Percentiles rank a stretch among this genome's conserved stretches.
These are phyloP conservation scores for Drosera capensis DNA, from an alignment of 148 eudicot species.

Conservation along the genomic window DNA sequence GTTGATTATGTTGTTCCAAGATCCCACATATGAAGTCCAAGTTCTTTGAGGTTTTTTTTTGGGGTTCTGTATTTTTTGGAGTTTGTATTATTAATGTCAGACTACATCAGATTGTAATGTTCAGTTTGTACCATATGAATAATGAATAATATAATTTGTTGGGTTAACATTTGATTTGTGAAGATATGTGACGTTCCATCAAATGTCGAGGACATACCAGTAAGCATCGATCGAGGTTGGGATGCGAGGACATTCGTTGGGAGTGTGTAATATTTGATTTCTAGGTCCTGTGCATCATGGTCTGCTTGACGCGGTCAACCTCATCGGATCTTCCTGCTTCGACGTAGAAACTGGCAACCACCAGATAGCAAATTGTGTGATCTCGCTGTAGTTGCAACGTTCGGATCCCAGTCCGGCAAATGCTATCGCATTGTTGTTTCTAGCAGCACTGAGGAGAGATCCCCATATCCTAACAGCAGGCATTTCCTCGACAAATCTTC, in stretches of 20 bases:
- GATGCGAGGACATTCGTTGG: too few species aligned
- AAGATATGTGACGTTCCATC: too few species aligned
- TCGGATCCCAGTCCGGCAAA: slow-evolving; percentile 48
- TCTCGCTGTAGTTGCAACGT: slow-evolving; percentile 23
- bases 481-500: slow-evolving; percentile 39
- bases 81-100: too few species aligned
- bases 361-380: slow-evolving; percentile 40
- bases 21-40: background rate
- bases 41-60: background rate
- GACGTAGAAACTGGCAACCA: slow-evolving; percentile 52
- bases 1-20: slow-evolving; percentile 28
- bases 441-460: slow-evolving; percentile 48
- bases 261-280: too few species aligned
- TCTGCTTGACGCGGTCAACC: slow-evolving; percentile 24
- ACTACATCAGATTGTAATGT: too few species aligned
- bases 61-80: background rate
- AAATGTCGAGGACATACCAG: too few species aligned
- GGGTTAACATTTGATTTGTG: too few species aligned
- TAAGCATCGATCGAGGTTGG: too few species aligned
- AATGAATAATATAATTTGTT: too few species aligned
- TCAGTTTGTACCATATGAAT: too few species aligned
- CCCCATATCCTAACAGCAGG: slow-evolving; percentile 81
- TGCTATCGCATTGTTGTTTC: slow-evolving; percentile 32
- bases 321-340: slow-evolving; percentile 52
- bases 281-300: slow-evolving; percentile 28